Evolutionary conservation across 345 rosid species (phyloP), one percentile per base, ranked within the genome.

Genomic region (Hibiscus syriacus): DNA sequence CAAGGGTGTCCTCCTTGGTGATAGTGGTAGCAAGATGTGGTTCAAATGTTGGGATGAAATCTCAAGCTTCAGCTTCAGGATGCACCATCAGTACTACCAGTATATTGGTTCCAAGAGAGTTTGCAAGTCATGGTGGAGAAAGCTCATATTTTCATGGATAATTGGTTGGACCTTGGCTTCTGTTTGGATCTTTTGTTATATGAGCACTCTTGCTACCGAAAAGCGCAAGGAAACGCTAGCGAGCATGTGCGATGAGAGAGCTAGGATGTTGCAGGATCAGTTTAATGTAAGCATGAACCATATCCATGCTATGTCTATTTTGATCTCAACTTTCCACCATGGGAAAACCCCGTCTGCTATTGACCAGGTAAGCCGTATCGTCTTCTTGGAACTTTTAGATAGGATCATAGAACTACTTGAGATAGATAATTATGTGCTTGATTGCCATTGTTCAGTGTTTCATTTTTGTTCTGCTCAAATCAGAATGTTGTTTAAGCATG

Each of bases 251-350:
- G 98, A 90, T 68, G 96, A 90, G 80, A 88, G 98, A 72, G 96
- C 98, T 66, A 82, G 98, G 79, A 90, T 93, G 98, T 75, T 93
- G 19, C 98, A 90, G 77, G 98, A 93, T 81, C 98, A 93, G 78
- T 93, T 93, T 77, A 93, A 93, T 80, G 98, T 93, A 29, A 93
- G 98, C 80, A 78, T 93, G 98, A 93, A 93, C 76, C 98, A 93
- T 81, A 81, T 93, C 32, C 98, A 93, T 70, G 98, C 97, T 27
- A 90, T 93, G 89, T 88, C 98, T 60, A 89, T 93, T 75, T 81
- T 90, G 81, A 93, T 93, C 83, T 84, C 97, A 56, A 87, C 92
- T 53, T 93, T 93, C 66, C 97, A 93, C 83, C 98, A 93, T 78
- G 90, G 87, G 66, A 90, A 83, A 79, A 71, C 56, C 75, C 98